A percentile compares a stretch with the other conserved stretches of the same genome.
Evolutionary conservation across 805 yeast genomes (phyloP).

Genomic region (Hanseniaspora taiwanica): DNA sequence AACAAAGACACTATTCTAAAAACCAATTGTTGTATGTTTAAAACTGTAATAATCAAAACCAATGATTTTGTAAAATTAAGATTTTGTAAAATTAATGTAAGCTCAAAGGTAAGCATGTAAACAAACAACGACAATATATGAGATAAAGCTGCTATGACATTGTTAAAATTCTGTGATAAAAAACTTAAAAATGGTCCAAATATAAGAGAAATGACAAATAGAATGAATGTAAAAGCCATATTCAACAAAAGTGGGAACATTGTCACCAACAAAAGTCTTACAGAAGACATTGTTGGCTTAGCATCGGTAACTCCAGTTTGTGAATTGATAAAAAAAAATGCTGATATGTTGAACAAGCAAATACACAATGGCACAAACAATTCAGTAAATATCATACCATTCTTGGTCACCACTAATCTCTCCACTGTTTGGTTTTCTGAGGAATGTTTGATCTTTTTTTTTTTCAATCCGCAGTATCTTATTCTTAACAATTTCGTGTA

Average conservation of each 20-base stretch:
- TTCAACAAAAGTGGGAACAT: slow-evolving; percentile 35
- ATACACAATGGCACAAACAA: slow-evolving; percentile 58
- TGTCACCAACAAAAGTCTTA: slow-evolving; percentile 45
- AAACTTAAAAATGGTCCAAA: slow-evolving; percentile 34
- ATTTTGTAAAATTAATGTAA: slow-evolving; percentile 55
- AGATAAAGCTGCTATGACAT: slow-evolving; percentile 38
- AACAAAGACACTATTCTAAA: slow-evolving; percentile 38
- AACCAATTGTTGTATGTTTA: slow-evolving; percentile 43
- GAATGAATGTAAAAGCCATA: slow-evolving; percentile 15
- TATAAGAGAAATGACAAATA: slow-evolving; percentile 33
- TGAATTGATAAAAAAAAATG: slow-evolving; percentile 71
- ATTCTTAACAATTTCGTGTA: slow-evolving; percentile 69
- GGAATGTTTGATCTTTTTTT: slow-evolving; percentile 49
- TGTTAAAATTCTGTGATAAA: slow-evolving; percentile 24
- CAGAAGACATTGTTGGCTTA: slow-evolving; percentile 40
- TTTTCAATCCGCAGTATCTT: slow-evolving; percentile 82
- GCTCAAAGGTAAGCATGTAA: slow-evolving; percentile 43
- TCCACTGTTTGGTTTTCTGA: slow-evolving; percentile 57
- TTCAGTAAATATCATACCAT: slow-evolving; percentile 71
- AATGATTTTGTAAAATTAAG: slow-evolving; percentile 50
- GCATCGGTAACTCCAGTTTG: slow-evolving; percentile 63
- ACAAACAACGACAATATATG: slow-evolving; percentile 41
- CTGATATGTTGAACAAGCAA: slow-evolving; percentile 54
- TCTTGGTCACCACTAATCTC: slow-evolving; percentile 61
- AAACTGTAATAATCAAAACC: slow-evolving; percentile 44